These are phyloP conservation scores for Scutellaria minor DNA, from an alignment of 257 asterid genomes.

Conservation along the genomic window DNA sequence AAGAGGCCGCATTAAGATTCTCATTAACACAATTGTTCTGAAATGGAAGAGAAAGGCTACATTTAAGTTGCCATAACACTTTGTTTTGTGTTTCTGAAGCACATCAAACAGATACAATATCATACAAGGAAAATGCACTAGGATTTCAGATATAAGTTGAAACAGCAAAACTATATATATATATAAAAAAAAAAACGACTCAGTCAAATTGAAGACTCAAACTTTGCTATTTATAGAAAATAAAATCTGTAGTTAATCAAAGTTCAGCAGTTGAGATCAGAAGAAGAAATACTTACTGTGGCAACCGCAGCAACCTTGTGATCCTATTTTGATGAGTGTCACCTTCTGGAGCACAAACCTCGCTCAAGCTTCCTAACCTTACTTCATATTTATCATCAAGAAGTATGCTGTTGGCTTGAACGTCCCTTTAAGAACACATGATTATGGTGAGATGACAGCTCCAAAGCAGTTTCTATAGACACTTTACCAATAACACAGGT, in stretches of 20 bases:
- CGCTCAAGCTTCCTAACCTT: conserved; percentile 82
- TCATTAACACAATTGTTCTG: neutral
- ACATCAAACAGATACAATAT: neutral
- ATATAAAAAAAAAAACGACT: neutral
- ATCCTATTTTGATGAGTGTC: conserved; percentile 66
- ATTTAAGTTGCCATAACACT: neutral
- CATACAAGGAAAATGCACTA: neutral
- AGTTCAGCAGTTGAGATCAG: neutral
- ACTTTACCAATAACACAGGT: neutral
- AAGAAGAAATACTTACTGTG: conserved; percentile 60
- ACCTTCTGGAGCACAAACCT: conserved; percentile 74
- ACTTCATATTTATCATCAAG: conserved; percentile 91
- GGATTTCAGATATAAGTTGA: neutral
- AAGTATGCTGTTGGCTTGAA: conserved; percentile 91
- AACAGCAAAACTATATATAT: neutral
- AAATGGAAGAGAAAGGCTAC: conserved; percentile 1
- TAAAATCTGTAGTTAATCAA: neutral
- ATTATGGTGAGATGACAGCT: conserved; percentile 4
- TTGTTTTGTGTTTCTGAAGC: neutral
- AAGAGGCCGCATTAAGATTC: neutral
- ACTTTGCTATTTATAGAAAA: neutral
- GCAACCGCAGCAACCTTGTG: conserved; percentile 66
- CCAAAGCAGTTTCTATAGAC: conserved; percentile 2
- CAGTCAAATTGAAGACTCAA: neutral
- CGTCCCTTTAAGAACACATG: conserved; percentile 57